phyloP scores from a whole-genome alignment of 352 stramenopile species.

The Pythium plurisporium region DNA sequence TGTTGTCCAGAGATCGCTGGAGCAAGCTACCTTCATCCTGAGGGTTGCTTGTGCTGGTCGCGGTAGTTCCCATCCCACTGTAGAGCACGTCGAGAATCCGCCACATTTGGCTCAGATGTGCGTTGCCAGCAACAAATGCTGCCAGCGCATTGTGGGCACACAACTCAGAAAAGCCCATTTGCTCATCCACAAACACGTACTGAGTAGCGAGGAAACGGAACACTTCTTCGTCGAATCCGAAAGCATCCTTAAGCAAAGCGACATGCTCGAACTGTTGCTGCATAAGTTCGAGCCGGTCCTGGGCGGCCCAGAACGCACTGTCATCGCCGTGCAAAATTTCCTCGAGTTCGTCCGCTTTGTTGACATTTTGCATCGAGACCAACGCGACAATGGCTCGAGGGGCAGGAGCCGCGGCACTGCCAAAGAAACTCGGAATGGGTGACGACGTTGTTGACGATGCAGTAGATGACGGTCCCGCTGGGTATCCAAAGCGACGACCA shows the following conservation, averaged over 20 bases:
- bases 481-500: constrained; percentile 18
- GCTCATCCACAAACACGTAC: constrained; percentile 43
- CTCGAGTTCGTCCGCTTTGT: constrained; percentile 53
- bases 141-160: constrained; percentile 82
- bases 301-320: constrained; percentile 45
- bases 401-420: constrained; percentile 32
- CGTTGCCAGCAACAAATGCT: constrained; percentile 66
- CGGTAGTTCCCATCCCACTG: constrained; percentile 19
- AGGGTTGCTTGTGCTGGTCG: not conserved
- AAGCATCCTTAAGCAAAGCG: constrained; percentile 67
- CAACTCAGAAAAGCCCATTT: constrained; percentile 61
- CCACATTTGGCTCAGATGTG: constrained; percentile 83
- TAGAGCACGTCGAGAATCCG: constrained; percentile 80
- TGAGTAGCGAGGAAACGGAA: constrained; percentile 81
- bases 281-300: constrained; percentile 54
- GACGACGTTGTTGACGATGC: constrained; percentile 39
- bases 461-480: constrained; percentile 19
- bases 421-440: constrained; percentile 25
- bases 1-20: constrained; percentile 13
- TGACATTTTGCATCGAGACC: constrained; percentile 74
- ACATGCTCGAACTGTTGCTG: constrained; percentile 64
- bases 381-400: constrained; percentile 65
- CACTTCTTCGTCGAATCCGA: constrained; percentile 82
- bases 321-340: constrained; percentile 68
- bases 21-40: constrained; percentile 1